Evolutionary conservation across 352 stramenopile species (phyloP).

Genomic region (Pythium phragmitis): DNA sequence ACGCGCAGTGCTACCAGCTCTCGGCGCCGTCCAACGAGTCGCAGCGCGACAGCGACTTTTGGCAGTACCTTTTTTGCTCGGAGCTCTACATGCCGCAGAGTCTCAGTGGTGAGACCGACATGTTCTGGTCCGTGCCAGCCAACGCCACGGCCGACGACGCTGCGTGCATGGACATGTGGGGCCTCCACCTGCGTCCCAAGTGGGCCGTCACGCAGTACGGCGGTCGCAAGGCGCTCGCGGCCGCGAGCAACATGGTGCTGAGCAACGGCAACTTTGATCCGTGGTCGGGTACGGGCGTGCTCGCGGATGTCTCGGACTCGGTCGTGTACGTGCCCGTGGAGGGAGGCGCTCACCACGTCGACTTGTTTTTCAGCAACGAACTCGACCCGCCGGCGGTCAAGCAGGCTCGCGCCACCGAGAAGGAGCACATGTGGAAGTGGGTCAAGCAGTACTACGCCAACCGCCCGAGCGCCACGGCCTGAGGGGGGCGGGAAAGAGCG

Average conservation of each 20-base stretch:
- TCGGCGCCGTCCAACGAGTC: conserved; percentile 53
- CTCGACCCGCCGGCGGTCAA: conserved; percentile 78
- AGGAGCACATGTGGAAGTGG: conserved; percentile 83
- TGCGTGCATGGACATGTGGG: conserved; percentile 62
- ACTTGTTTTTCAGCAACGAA: conserved; percentile 90
- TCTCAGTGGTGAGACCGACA: conserved; percentile 73
- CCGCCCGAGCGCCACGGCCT: neutral
- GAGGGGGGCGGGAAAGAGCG: neutral
- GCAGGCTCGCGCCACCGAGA: conserved; percentile 68
- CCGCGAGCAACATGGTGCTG: conserved; percentile 93
- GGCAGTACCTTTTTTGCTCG: conserved; percentile 77
- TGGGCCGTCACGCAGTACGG: conserved; percentile 78
- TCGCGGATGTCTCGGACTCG: conserved; percentile 57
- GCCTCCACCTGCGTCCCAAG: conserved; percentile 55
- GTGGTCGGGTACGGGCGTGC: conserved; percentile 89
- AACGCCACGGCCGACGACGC: conserved; percentile 66
- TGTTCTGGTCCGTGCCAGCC: conserved; percentile 81
- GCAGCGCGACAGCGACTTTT: conserved; percentile 56
- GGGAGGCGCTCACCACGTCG: conserved; percentile 84
- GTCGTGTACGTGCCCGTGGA: conserved; percentile 72
- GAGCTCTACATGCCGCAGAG: conserved; percentile 74
- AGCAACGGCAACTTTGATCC: conserved; percentile 94
- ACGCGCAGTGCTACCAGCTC: conserved; percentile 55
- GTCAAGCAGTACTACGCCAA: conserved; percentile 31
- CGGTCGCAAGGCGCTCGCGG: conserved; percentile 56